Evolutionary conservation across 1,139 yeast genomes (phyloP), one percentile per base, ranked within the genome.

Genomic region (Zygoascus sp.): DNA sequence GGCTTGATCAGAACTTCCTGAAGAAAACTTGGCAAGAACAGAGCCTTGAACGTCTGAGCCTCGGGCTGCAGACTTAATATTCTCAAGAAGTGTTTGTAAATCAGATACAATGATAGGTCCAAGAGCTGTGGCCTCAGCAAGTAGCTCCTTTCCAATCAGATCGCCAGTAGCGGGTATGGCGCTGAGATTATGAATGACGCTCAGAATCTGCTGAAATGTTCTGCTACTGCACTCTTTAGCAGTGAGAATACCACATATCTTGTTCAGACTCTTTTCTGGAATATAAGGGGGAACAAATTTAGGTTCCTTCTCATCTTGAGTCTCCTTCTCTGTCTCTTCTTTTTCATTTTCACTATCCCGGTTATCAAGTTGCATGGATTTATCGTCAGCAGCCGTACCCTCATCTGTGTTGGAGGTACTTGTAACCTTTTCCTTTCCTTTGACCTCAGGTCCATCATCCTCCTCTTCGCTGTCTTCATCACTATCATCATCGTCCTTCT

Each of bases 1-100:
- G 8, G 97, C 88, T 63, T 90, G 97, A 51, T 85, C 89, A 0
- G 96, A 85, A 43, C 87, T 81, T 2, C 90, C 80, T 0, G 90
- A 80, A 13, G 94, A 84, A 59, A 90, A 88, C 56, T 79, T 79
- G 15, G 79, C 70, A 54, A 89, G 72, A 1, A 76, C 65, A 44
- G 76, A 78, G 19, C 77, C 74, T 45, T 77, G 79, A 27, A 78
- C 63, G 44, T 76, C 83, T 20, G 69, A 62, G 1, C 72, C 73
- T 16, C 63, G 66, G 4, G 58, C 59, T 3, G 70, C 68, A 4
- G 58, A 54, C 25, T 65, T 56, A 30, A 86, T 70, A 34, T 77
- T 80, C 1, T 59, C 62, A 3, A 78, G 67, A 46, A 89, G 70
- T 1, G 61, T 64, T 30, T 73, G 69, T 50, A 90, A 67, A 54